These are phyloP conservation scores for Aspergillus tubingensis DNA, from an alignment of 2,329 filamentous ascomycete species.

Conservation along the genomic window DNA sequence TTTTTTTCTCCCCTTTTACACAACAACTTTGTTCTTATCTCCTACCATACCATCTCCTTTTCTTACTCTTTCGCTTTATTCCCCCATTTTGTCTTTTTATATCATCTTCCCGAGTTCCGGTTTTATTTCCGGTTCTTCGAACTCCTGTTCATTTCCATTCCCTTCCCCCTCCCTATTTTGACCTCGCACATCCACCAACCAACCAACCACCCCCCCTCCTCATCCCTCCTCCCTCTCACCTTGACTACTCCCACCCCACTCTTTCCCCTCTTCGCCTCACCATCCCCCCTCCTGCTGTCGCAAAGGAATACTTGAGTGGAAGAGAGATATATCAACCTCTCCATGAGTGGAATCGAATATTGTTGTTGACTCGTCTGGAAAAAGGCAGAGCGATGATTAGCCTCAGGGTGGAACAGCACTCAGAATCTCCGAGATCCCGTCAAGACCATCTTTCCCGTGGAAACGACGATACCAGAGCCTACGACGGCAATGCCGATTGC, in stretches of 20 bases:
- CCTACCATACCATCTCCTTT: not conserved
- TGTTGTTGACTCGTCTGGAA: conserved; percentile 31
- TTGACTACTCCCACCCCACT: conserved; percentile 1
- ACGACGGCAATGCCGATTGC: conserved; percentile 43
- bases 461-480: conserved; percentile 34
- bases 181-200: conserved; percentile 3
- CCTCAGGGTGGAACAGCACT: conserved; percentile 46
- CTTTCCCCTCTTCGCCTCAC: not conserved
- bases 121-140: conserved; percentile 5
- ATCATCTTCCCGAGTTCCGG: not conserved
- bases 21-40: not conserved
- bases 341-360: conserved; percentile 10
- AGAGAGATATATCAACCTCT: conserved; percentile 3
- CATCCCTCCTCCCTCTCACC: not conserved
- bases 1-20: not conserved
- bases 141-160: not conserved
- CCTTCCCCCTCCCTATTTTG: conserved; percentile 3
- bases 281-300: not conserved
- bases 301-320: not conserved
- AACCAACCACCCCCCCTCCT: not conserved
- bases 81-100: not conserved
- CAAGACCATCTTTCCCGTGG: conserved; percentile 38
- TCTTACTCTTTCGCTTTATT: not conserved
- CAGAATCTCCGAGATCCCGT: conserved; percentile 43
- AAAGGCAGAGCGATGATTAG: conserved; percentile 48